A percentile compares a stretch with the other conserved stretches of the same genome.
These are phyloP conservation scores for Phytophthora macrochlamydospora DNA, from an alignment of 352 stramenopile genomes.

Conservation along the genomic window DNA sequence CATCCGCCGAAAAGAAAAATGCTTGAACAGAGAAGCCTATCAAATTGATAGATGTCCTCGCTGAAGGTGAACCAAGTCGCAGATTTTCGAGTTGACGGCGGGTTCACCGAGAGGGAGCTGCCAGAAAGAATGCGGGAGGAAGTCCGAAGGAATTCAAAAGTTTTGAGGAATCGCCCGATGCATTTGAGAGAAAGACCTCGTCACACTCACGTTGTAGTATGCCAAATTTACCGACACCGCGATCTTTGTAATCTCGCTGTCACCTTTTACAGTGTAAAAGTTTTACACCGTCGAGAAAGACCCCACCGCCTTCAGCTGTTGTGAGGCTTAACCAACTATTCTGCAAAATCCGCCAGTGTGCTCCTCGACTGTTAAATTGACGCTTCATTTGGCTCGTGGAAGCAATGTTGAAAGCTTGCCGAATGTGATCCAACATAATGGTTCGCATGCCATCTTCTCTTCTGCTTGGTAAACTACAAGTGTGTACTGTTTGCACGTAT, in stretches of 20 bases:
- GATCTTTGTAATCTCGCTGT: conserved; percentile 71
- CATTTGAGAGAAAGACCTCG: conserved; percentile 28
- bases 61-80: too few relatives aligned
- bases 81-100: too few relatives aligned
- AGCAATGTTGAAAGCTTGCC: too few relatives aligned
- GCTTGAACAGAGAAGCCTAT: too few relatives aligned
- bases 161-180: not conserved
- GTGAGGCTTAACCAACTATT: conserved; percentile 63
- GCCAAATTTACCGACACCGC: conserved; percentile 27
- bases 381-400: not conserved
- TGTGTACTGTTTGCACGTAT: too few relatives aligned
- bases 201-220: conserved; percentile 51
- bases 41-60: too few relatives aligned
- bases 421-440: too few relatives aligned
- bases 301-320: conserved; percentile 63
- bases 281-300: conserved; percentile 62
- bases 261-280: conserved; percentile 35
- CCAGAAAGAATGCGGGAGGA: too few relatives aligned
- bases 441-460: too few relatives aligned
- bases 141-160: conserved; percentile 3
- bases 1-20: too few relatives aligned
- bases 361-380: conserved; percentile 26
- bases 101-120: too few relatives aligned
- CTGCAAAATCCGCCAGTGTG: conserved; percentile 33
- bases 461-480: too few relatives aligned